These are phyloP conservation scores for Pythium brachiatum DNA, from an alignment of 352 stramenopile genomes.

Conservation along the genomic window DNA sequence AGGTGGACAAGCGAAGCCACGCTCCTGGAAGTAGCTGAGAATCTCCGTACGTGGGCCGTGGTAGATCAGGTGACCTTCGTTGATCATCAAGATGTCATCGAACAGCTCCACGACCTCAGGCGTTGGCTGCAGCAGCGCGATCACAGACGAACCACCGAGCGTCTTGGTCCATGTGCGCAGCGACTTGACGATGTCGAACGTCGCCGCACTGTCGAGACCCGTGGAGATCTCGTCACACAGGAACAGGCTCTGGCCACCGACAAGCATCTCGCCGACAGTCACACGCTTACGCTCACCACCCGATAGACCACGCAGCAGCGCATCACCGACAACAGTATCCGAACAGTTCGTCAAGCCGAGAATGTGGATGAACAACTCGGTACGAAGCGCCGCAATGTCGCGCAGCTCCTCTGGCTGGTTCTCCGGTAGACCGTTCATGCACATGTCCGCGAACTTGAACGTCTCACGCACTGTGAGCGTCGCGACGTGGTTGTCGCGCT, in stretches of 20 bases:
- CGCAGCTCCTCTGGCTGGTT: slow-evolving; percentile 64
- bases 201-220: slow-evolving; percentile 88
- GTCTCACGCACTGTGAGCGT: slow-evolving; percentile 93
- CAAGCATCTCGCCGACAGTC: slow-evolving; percentile 91
- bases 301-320: slow-evolving; percentile 75
- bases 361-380: slow-evolving; percentile 46
- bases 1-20: slow-evolving; percentile 46
- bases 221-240: slow-evolving; percentile 90
- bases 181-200: slow-evolving; percentile 82
- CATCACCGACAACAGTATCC: slow-evolving; percentile 89
- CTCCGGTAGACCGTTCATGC: slow-evolving; percentile 52
- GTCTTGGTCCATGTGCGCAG: slow-evolving; percentile 40
- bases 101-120: slow-evolving; percentile 93
- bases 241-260: slow-evolving; percentile 53
- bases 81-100: slow-evolving; percentile 89
- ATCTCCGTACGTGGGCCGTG: slow-evolving; percentile 56
- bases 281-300: slow-evolving; percentile 86
- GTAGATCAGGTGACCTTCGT: slow-evolving; percentile 86
- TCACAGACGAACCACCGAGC: slow-evolving; percentile 32
- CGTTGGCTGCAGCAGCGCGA: slow-evolving; percentile 38
- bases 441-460: slow-evolving; percentile 92
- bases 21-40: slow-evolving; percentile 61
- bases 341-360: slow-evolving; percentile 77
- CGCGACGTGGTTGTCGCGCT: slow-evolving; percentile 82
- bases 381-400: slow-evolving; percentile 42